Conservation (phyloP, 768 basidiomycete genomes). For the Russula lepida region DNA sequence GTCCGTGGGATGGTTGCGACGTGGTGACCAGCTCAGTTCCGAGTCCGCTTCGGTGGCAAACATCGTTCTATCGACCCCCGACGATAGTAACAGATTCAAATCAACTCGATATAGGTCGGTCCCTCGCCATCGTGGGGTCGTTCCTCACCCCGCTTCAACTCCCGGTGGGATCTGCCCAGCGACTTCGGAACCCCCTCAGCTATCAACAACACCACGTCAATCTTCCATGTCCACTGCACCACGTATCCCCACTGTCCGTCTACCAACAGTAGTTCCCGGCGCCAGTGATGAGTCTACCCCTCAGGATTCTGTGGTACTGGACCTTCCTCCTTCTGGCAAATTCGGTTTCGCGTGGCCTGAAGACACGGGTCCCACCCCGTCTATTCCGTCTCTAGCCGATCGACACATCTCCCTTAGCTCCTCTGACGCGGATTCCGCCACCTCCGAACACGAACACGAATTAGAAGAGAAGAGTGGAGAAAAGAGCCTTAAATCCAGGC, state of each 20-base stretch:
- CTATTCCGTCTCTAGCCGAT: slow-evolving; percentile 33
- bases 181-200: slow-evolving; percentile 2
- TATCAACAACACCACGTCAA: slow-evolving; percentile 6
- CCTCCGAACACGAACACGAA: slow-evolving; percentile 37
- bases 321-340: slow-evolving; percentile 42
- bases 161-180: slow-evolving; percentile 1
- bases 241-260: slow-evolving; percentile 42
- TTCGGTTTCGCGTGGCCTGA: slow-evolving; percentile 54
- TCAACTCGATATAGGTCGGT: slow-evolving; percentile 10
- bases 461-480: background rate
- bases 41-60: slow-evolving; percentile 6
- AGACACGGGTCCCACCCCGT: slow-evolving; percentile 35
- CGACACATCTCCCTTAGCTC: slow-evolving; percentile 35
- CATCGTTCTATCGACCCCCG: slow-evolving; percentile 11
- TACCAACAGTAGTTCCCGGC: slow-evolving; percentile 35
- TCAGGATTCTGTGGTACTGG: slow-evolving; percentile 40
- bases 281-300: slow-evolving; percentile 35
- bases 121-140: slow-evolving; percentile 5
- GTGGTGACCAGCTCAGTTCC: slow-evolving; percentile 9
- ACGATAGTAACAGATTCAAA: slow-evolving; percentile 2
- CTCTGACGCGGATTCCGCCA: slow-evolving; percentile 44
- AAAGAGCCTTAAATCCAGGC: background rate
- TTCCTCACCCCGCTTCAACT: slow-evolving; percentile 8
- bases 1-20: background rate
- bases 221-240: slow-evolving; percentile 26